A percentile compares a stretch with the other conserved stretches of the same genome.
phyloP scores from a whole-genome alignment of 2,329 filamentous ascomycete genomes.

The Colletotrichum camelliae region DNA sequence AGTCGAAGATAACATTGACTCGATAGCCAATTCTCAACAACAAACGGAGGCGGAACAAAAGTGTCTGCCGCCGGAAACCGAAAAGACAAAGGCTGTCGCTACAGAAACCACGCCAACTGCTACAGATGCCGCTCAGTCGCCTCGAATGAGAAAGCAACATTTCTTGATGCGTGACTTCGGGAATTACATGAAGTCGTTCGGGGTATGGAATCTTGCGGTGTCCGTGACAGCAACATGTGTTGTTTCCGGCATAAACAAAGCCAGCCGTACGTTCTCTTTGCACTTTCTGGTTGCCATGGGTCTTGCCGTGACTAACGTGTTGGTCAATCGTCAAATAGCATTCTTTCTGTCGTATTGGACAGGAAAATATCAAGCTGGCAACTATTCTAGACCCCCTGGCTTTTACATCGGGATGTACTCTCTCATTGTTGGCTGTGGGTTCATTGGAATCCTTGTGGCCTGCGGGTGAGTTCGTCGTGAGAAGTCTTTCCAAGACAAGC shows the following conservation, averaged over 20 bases:
- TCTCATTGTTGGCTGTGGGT: neutral
- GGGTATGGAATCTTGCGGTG: neutral
- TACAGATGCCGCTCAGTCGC: neutral
- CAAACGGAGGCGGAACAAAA: neutral
- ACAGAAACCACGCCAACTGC: neutral
- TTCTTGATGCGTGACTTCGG: neutral
- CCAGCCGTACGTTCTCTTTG: neutral
- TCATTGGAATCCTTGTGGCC: neutral
- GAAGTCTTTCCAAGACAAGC: neutral
- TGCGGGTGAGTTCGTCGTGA: neutral
- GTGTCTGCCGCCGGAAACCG: neutral
- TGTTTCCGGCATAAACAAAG: neutral
- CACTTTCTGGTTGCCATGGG: neutral
- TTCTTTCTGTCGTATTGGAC: neutral
- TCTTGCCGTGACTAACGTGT: neutral
- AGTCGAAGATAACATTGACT: neutral
- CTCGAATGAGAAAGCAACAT: neutral
- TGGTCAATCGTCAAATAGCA: neutral
- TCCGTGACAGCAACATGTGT: neutral
- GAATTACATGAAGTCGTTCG: neutral
- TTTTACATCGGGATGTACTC: neutral
- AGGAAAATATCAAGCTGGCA: neutral
- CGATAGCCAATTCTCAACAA: accelerated
- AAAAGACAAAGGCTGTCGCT: neutral
- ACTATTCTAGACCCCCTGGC: neutral